A percentile compares a stretch with the other conserved stretches of the same genome.
Evolutionary conservation across 2,329 filamentous ascomycete species (phyloP).

Genomic region (Cladosporium sp.): DNA sequence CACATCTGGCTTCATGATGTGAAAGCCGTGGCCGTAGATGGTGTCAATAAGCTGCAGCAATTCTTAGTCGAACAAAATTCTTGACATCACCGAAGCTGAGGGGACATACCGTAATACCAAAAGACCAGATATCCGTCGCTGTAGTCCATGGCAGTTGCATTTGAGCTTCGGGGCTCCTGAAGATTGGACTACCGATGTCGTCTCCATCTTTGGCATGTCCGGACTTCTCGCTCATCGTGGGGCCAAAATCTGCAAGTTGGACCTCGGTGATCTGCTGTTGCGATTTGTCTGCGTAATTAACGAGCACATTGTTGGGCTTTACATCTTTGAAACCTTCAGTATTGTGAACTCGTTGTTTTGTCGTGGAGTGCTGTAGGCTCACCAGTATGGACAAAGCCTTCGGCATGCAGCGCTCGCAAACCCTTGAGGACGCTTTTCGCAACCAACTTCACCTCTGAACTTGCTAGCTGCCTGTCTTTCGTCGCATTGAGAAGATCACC

Average conservation of each 20-base stretch:
- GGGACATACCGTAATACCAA: slow-evolving; percentile 37
- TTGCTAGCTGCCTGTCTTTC: background rate
- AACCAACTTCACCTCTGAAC: slow-evolving; percentile 22
- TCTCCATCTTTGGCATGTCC: slow-evolving; percentile 27
- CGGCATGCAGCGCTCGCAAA: slow-evolving; percentile 28
- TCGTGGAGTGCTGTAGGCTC: slow-evolving; percentile 1
- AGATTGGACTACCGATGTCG: slow-evolving; percentile 39
- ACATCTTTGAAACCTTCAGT: slow-evolving; percentile 24
- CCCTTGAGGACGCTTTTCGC: slow-evolving; percentile 27
- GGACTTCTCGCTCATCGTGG: slow-evolving; percentile 19
- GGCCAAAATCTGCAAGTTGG: slow-evolving; percentile 30
- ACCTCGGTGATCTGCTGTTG: slow-evolving; percentile 33
- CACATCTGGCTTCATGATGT: slow-evolving; percentile 29
- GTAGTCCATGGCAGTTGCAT: slow-evolving; percentile 38
- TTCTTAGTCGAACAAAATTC: background rate
- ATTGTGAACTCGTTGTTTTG: background rate
- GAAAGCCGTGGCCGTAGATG: slow-evolving; percentile 30
- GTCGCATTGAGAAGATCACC: background rate
- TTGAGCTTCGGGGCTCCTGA: slow-evolving; percentile 39
- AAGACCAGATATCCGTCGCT: slow-evolving; percentile 43
- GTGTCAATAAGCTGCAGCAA: slow-evolving; percentile 30
- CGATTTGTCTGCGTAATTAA: slow-evolving; percentile 33
- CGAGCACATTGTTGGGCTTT: slow-evolving; percentile 41
- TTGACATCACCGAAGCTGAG: background rate
- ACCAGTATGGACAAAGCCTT: slow-evolving; percentile 34